Base-by-base conservation (phyloP, 2,329 filamentous ascomycete genomes). In the Thyridium curvatum region DNA sequence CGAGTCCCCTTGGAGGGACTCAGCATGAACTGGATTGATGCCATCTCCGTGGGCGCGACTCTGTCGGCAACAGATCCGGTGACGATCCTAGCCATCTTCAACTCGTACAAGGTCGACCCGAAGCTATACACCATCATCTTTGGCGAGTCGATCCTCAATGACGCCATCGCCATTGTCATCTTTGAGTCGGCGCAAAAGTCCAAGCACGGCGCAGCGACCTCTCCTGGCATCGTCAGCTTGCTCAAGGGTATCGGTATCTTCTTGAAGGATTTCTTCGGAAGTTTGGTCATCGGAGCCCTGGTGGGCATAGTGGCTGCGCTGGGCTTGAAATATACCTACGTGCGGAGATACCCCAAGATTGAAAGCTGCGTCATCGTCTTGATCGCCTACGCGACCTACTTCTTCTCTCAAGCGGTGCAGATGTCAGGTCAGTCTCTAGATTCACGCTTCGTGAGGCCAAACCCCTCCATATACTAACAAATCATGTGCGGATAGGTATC, bases 101-200 rank as follows among this genome's bases (percentile, higher is more conserved):
- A 96, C 62, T 86, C 93, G 2, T 98, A 97, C 77, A 97, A 97
- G 65, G 93, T 98, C 52, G 93, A 98, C 54, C 93, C 93, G 3
- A 97, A 97, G 65, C 77, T 98, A 14, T 98, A 98, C 66, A 98
- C 93, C 21, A 82, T 98, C 59, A 98, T 98, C 50, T 98, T 98
- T 61, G 93, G 93, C 58, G 93, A 98, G 66, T 94, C 91, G 8
- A 97, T 98, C 44, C 70, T 98, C 40, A 98, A 98, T 60, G 93
- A 98, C 68, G 93, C 93, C 33, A 91, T 98, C 55, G 93, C 93
- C 48, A 98, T 98, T 61, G 93, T 98, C 55, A 79, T 98, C 50
- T 98, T 98, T 64, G 91, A 98, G 67, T 96, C 93, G 4, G 93
- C 93, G 10, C 91, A 96, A 60, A 85, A 86, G 59, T 95, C 96